Conservation (phyloP, 495 filamentous ascomycete species). For the Filosporella fistucella region DNA sequence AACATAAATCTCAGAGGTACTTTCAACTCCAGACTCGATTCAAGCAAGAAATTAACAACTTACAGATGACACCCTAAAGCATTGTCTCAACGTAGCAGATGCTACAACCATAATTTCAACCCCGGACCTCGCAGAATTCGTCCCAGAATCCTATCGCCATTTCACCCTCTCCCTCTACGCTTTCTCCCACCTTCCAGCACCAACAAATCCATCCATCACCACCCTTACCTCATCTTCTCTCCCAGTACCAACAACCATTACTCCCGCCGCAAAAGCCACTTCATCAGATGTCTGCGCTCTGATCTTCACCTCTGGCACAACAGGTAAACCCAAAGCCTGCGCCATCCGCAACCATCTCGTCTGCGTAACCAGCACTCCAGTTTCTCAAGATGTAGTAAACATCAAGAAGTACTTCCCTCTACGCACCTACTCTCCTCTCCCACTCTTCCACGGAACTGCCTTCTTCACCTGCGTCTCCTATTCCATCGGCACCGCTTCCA, state of each 20-base stretch:
- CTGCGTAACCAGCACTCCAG: constrained; percentile 31
- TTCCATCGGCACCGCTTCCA: constrained; percentile 35
- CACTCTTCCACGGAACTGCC: constrained; percentile 24
- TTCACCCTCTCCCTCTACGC: constrained; percentile 35
- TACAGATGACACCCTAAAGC: constrained; percentile 36
- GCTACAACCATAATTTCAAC: constrained; percentile 31
- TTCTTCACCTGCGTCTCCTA: constrained; percentile 31
- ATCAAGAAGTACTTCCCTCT: constrained; percentile 38
- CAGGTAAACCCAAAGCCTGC: constrained; percentile 26
- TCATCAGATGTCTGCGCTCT: constrained; percentile 13
- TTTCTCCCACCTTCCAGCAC: constrained; percentile 25
- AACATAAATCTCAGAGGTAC: constrained; percentile 24
- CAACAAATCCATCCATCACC: constrained; percentile 2
- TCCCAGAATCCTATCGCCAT: constrained; percentile 32
- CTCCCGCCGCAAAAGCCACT: constrained; percentile 30
- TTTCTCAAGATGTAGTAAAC: constrained; percentile 32
- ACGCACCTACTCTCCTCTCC: constrained; percentile 22
- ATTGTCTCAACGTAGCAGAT: constrained; percentile 20
- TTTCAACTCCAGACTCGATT: not conserved
- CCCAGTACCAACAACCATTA: constrained; percentile 1
- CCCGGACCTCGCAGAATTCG: constrained; percentile 38
- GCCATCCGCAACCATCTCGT: constrained; percentile 19
- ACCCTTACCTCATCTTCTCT: not conserved
- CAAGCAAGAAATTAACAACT: constrained; percentile 7
- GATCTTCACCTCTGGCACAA: constrained; percentile 26